Conservation (phyloP, 257 asterid genomes). For the Solanum pinnatisectum region DNA sequence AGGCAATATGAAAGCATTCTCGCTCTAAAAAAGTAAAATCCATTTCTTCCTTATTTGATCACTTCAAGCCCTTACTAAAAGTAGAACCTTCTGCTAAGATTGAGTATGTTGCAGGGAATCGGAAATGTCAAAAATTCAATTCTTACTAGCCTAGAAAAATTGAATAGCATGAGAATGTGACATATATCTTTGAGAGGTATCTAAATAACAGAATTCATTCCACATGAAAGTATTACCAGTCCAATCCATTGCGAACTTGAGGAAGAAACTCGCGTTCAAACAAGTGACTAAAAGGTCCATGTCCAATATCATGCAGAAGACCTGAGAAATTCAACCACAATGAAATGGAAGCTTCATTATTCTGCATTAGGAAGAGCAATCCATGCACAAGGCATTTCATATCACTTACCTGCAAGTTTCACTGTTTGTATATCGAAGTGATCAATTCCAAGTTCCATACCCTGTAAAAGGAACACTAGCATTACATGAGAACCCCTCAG, state of each 20-base stretch:
- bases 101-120: background rate
- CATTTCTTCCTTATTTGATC: background rate
- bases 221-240: constrained; percentile 44
- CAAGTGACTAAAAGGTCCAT: constrained; percentile 93
- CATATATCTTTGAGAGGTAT: background rate
- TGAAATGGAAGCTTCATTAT: constrained; percentile 7
- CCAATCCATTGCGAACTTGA: constrained; percentile 38
- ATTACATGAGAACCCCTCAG: background rate
- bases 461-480: constrained; percentile 32
- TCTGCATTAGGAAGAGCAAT: constrained; percentile 5
- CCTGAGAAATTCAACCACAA: constrained; percentile 31
- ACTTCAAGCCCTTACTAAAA: background rate
- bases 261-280: constrained; percentile 94
- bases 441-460: constrained; percentile 83
- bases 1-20: background rate
- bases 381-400: background rate
- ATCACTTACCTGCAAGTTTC: constrained; percentile 72
- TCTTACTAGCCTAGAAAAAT: background rate
- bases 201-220: background rate
- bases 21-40: background rate
- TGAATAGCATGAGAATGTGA: background rate
- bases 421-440: constrained; percentile 66
- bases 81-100: background rate
- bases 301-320: constrained; percentile 91
- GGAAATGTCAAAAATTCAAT: background rate